Evolutionary conservation across 768 basidiomycete genomes (phyloP).

Genomic region (Boletus tylopilopsis): DNA sequence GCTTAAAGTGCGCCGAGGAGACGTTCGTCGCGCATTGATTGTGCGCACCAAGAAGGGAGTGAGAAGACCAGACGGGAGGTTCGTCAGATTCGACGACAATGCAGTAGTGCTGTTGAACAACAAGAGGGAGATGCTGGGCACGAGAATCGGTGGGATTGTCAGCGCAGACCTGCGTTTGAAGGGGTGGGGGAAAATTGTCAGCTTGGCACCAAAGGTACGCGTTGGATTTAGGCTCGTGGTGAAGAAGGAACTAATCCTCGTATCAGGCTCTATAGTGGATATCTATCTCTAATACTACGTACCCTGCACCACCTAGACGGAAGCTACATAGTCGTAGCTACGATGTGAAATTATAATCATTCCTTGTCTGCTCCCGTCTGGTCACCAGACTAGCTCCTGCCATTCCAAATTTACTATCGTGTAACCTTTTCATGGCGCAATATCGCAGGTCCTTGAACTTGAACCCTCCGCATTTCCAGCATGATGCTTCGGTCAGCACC

Average conservation of each 20-base stretch:
- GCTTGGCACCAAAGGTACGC: conserved; percentile 82
- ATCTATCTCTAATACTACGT: no score
- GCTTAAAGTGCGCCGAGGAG: conserved; percentile 88
- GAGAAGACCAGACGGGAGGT: conserved; percentile 81
- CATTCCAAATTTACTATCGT: no score
- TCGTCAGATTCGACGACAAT: conserved; percentile 93
- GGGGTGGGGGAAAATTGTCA: conserved; percentile 93
- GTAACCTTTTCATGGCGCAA: no score
- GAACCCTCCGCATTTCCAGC: no score
- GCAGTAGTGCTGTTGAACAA: conserved; percentile 92
- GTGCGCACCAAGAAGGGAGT: conserved; percentile 90
- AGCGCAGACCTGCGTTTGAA: conserved; percentile 87
- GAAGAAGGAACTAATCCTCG: background rate
- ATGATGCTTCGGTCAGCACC: conserved; percentile 12
- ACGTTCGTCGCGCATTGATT: conserved; percentile 93
- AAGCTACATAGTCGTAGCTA: no score
- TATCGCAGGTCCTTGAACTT: no score
- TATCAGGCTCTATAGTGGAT: conserved; percentile 22
- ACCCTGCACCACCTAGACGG: no score
- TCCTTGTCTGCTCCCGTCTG: no score
- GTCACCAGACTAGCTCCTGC: no score
- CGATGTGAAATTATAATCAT: no score
- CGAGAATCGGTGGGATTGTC: conserved; percentile 90
- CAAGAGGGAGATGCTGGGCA: conserved; percentile 94
- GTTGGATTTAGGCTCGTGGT: background rate